These are phyloP conservation scores for Kandelia obovata DNA, from an alignment of 345 rosid species.

Conservation along the genomic window DNA sequence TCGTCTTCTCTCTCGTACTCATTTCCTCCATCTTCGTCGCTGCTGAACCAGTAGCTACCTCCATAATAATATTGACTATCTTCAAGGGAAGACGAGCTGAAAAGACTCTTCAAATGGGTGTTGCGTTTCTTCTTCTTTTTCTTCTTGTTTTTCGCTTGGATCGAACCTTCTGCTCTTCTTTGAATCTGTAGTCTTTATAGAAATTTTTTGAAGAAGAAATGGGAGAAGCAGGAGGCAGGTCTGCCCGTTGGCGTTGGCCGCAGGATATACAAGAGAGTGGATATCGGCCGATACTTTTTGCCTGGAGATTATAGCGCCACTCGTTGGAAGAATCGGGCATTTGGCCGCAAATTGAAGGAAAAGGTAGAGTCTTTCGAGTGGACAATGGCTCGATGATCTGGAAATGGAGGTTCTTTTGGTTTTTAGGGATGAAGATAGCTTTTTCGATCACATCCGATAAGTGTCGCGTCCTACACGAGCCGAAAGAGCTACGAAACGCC, in stretches of 20 bases:
- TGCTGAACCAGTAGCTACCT: conserved; percentile 55
- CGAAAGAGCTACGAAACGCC: conserved; percentile 56
- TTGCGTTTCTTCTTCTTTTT: conserved; percentile 17
- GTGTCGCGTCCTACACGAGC: conserved; percentile 55
- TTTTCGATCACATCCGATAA: conserved; percentile 55
- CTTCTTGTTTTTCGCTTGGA: conserved; percentile 12
- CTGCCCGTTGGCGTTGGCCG: conserved; percentile 4
- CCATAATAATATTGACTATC: conserved; percentile 37
- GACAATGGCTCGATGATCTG: conserved; percentile 14
- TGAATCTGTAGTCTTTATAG: conserved; percentile 21
- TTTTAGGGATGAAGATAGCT: conserved; percentile 30
- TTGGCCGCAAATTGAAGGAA: conserved; percentile 43
- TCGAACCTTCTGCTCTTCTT: conserved; percentile 29
- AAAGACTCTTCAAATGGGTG: conserved; percentile 8
- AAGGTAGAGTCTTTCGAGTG: conserved; percentile 29
- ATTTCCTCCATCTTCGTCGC: conserved; percentile 44
- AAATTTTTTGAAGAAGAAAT: conserved; percentile 34
- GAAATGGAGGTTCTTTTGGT: not conserved
- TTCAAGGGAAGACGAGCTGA: conserved; percentile 46
- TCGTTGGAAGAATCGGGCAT: conserved; percentile 18
- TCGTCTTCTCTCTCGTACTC: conserved; percentile 27
- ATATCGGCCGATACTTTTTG: conserved; percentile 24
- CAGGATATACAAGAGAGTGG: conserved; percentile 23
- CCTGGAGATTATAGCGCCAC: conserved; percentile 20
- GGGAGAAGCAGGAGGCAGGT: conserved; percentile 40